Conservation (phyloP, 1,284 basidiomycete species). For the Schizophyllum commune region DNA sequence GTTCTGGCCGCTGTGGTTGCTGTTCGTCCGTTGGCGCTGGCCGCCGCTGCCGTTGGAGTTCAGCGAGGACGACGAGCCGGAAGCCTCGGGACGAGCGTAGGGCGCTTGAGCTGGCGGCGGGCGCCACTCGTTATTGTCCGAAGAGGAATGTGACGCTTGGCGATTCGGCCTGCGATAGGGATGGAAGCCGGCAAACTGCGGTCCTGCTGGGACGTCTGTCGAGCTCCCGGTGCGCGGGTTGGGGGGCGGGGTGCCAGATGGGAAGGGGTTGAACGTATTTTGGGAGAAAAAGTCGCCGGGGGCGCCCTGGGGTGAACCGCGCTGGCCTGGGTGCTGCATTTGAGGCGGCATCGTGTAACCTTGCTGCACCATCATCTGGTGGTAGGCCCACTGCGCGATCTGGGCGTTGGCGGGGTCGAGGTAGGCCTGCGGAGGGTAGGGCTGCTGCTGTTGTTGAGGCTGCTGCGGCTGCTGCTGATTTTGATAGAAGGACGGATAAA, state of each 20-base stretch:
- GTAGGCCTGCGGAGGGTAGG: constrained; percentile 39
- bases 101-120: constrained; percentile 9
- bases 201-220: constrained; percentile 24
- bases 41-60: constrained; percentile 52
- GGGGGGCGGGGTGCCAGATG: constrained; percentile 62
- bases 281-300: constrained; percentile 13
- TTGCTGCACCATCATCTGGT: constrained; percentile 66
- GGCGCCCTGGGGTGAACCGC: constrained; percentile 20
- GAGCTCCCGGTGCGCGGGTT: constrained; percentile 24
- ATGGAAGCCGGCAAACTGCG: constrained; percentile 52
- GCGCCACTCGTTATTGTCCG: constrained; percentile 38
- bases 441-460: constrained; percentile 20
- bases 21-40: constrained; percentile 54
- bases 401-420: constrained; percentile 72
- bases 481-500: constrained; percentile 69
- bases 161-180: constrained; percentile 71
- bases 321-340: constrained; percentile 34
- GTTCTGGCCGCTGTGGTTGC: constrained; percentile 24
- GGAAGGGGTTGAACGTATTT: constrained; percentile 52
- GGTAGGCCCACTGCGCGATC: constrained; percentile 78
- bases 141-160: constrained; percentile 30
- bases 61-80: constrained; percentile 66
- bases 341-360: not conserved
- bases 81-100: constrained; percentile 55
- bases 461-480: constrained; percentile 49